Conservation (phyloP, 768 basidiomycete species). For the Tubosaeta sp. region DNA sequence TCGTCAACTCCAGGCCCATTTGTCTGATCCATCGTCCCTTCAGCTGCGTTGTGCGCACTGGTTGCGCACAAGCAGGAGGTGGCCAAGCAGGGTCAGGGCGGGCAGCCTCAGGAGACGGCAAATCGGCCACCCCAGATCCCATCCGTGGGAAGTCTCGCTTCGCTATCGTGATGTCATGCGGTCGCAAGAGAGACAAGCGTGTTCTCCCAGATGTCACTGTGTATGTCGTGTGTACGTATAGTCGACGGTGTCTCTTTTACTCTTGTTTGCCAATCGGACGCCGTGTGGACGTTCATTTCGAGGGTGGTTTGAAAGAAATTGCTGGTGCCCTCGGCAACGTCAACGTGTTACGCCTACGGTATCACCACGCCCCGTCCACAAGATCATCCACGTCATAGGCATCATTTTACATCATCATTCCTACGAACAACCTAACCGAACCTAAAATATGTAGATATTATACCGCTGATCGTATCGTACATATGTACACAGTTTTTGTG, state of each 20-base stretch:
- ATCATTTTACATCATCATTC: slow-evolving; percentile 5
- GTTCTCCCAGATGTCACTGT: background rate
- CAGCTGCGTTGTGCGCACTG: slow-evolving; percentile 86
- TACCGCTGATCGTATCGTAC: slow-evolving; percentile 25
- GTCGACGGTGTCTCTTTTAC: background rate
- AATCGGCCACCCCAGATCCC: slow-evolving; percentile 9
- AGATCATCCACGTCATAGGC: background rate
- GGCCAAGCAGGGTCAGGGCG: slow-evolving; percentile 9
- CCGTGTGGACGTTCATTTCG: background rate
- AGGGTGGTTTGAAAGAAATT: no score
- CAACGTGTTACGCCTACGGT: background rate
- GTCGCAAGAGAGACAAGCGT: background rate
- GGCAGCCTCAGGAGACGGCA: slow-evolving; percentile 4
- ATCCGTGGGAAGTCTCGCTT: slow-evolving; percentile 11
- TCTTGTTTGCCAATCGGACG: background rate
- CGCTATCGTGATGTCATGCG: slow-evolving; percentile 16
- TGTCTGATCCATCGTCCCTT: slow-evolving; percentile 2
- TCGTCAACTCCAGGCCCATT: background rate
- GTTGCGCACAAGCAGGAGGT: slow-evolving; percentile 26
- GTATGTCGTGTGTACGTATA: slow-evolving; percentile 12
- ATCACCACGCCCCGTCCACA: slow-evolving; percentile 5
- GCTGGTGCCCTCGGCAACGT: no score
- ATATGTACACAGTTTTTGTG: slow-evolving; percentile 21
- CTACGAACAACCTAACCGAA: background rate
- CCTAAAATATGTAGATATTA: slow-evolving; percentile 20